Conservation (phyloP, 177 flowering plant species). For the Tripterygium wilfordii region DNA sequence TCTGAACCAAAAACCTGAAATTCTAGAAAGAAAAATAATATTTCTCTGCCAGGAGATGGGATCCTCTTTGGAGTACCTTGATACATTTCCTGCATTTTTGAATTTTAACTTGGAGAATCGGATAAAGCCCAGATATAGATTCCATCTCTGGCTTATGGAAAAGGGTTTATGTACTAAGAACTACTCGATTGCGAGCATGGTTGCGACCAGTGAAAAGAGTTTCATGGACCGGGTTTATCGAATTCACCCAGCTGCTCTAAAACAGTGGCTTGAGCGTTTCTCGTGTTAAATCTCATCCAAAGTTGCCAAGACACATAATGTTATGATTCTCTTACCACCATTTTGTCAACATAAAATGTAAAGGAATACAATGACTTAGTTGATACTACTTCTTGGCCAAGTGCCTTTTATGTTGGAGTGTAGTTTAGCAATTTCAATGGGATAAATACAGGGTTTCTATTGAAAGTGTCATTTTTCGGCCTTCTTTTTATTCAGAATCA, state of each 20-base stretch:
- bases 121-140: slow-evolving; percentile 53
- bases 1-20: slow-evolving; percentile 45
- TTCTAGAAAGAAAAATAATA: slow-evolving; percentile 33
- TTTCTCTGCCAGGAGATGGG: slow-evolving; percentile 45
- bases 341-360: too few species aligned
- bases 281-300: slow-evolving; percentile 10
- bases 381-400: too few species aligned
- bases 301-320: too few species aligned
- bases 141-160: slow-evolving; percentile 53
- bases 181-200: slow-evolving; percentile 46
- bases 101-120: slow-evolving; percentile 55
- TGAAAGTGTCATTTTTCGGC: too few species aligned
- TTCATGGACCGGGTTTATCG: slow-evolving; percentile 36
- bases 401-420: too few species aligned
- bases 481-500: too few species aligned
- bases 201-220: slow-evolving; percentile 51
- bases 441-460: too few species aligned
- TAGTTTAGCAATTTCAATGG: too few species aligned
- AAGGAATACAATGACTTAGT: too few species aligned
- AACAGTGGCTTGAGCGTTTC: slow-evolving; percentile 48
- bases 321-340: too few species aligned
- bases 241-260: slow-evolving; percentile 59
- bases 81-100: slow-evolving; percentile 50
- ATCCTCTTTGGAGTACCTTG: slow-evolving; percentile 33
- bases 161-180: slow-evolving; percentile 28